Evolutionary conservation across 2,329 filamentous ascomycete species (phyloP).

Genomic region (Exophiala oligosperma): DNA sequence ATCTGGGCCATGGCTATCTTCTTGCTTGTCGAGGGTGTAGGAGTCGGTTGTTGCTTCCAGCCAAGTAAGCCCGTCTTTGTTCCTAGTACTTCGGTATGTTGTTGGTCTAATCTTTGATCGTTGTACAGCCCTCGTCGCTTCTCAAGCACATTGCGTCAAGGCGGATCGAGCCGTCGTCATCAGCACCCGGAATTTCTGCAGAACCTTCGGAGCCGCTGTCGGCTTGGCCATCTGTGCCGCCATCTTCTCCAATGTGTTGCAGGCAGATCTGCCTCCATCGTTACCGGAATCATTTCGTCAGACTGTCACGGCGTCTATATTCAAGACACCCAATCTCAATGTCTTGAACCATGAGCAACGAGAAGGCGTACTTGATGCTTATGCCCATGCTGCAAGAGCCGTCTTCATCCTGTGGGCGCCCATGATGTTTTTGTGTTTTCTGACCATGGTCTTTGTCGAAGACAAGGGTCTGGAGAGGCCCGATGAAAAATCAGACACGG

Average conservation of each 20-base stretch:
- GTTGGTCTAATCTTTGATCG: too few species aligned
- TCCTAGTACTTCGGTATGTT: too few species aligned
- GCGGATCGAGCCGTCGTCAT: slow-evolving; percentile 62
- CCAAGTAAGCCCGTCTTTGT: slow-evolving; percentile 34
- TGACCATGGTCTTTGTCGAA: background rate
- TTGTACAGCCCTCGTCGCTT: slow-evolving; percentile 51
- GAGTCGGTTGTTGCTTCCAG: slow-evolving; percentile 56
- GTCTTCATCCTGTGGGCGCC: background rate
- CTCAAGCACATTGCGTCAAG: slow-evolving; percentile 59
- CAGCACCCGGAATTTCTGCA: slow-evolving; percentile 62
- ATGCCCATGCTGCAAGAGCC: background rate
- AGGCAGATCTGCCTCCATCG: background rate
- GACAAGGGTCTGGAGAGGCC: background rate
- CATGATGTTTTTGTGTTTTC: background rate
- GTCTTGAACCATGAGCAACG: background rate
- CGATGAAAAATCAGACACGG: background rate
- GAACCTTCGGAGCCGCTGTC: slow-evolving; percentile 58
- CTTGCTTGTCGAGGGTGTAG: slow-evolving; percentile 53
- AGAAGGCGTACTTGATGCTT: background rate
- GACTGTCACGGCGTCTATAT: background rate
- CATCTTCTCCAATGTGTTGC: slow-evolving; percentile 31
- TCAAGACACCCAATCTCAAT: background rate
- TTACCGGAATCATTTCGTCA: background rate
- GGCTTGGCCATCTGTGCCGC: slow-evolving; percentile 60
- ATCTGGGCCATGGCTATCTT: slow-evolving; percentile 52